Percentiles rank a stretch among this genome's conserved stretches.
phyloP scores from a whole-genome alignment of 2,329 filamentous ascomycete species.

The Endocalyx cinctus region DNA sequence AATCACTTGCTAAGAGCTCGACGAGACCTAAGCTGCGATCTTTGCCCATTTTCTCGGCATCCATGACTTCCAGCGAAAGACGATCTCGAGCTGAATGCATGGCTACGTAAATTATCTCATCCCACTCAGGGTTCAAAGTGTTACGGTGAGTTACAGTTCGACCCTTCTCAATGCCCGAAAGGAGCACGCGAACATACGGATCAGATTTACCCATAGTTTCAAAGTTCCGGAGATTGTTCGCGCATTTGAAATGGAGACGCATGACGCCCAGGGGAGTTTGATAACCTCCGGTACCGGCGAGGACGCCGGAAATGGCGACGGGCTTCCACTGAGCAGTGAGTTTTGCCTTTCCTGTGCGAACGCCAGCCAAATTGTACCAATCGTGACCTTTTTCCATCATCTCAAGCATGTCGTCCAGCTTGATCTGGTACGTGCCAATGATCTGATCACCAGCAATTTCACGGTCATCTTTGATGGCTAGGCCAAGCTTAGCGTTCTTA shows the following conservation, averaged over 20 bases:
- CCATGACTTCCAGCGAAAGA: slow-evolving; percentile 90
- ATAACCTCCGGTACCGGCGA: slow-evolving; percentile 79
- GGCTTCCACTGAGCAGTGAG: slow-evolving; percentile 94
- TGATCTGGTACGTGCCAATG: slow-evolving; percentile 90
- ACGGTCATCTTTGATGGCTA: slow-evolving; percentile 93
- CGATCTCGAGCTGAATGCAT: slow-evolving; percentile 82
- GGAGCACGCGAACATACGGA: slow-evolving; percentile 81
- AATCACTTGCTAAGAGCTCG: slow-evolving; percentile 74
- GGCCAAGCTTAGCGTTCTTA: slow-evolving; percentile 81
- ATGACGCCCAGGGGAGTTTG: slow-evolving; percentile 91
- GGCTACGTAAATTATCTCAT: slow-evolving; percentile 91
- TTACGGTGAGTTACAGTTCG: slow-evolving; percentile 95
- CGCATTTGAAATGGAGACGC: slow-evolving; percentile 85
- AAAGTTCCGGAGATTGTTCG: slow-evolving; percentile 79
- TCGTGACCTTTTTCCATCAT: slow-evolving; percentile 89
- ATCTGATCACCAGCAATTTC: slow-evolving; percentile 79
- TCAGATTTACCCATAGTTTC: slow-evolving; percentile 97
- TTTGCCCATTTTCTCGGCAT: slow-evolving; percentile 86
- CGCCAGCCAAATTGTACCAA: slow-evolving; percentile 86
- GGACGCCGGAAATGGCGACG: slow-evolving; percentile 75
- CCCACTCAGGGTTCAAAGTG: slow-evolving; percentile 91
- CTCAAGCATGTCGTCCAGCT: slow-evolving; percentile 87
- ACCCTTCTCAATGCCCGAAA: slow-evolving; percentile 86
- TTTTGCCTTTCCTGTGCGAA: slow-evolving; percentile 80
- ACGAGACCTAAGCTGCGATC: slow-evolving; percentile 82